Base-by-base conservation (phyloP, 2,329 filamentous ascomycete species). In the Talaromyces funiculosus region DNA sequence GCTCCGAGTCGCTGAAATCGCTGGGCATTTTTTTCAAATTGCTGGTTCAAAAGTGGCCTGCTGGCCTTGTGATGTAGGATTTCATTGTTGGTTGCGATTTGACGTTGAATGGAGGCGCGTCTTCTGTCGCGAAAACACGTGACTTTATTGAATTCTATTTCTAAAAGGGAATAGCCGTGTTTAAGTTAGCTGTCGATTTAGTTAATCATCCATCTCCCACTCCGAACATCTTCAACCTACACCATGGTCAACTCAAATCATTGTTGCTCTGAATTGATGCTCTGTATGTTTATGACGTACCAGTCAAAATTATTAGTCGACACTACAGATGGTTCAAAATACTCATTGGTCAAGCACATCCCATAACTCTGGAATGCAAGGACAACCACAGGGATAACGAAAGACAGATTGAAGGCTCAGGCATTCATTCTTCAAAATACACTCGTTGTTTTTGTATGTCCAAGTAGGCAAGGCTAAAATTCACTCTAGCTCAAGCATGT, bases 1-100 rank as follows among this genome's bases (percentile, higher is more conserved):
- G 38, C 57, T 71, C 64, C 12, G 66, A 22, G 18, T 66, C 69
- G 61, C 72, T 71, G 6, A 65, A 65, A 9, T 67, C 71, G 42
- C 65, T 68, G n/a, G 54, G 31, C 60, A 61, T 61, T 53, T 54
- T 9, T 53, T 40, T 54, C 47, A 24, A 18, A 18, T 16, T n/a
- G 42, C 20, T 49, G 33, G 29, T 12, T 35, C 24, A 51, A 5
- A 24, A 38, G 14, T 33, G 54, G 58, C 51, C 51, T 37, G 29
- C 24, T 26, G 49, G 47, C 57, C 49, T 38, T 12, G 45, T 53
- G 18, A 42, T 47, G 6, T 12, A n/a, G 5, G 20, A 8, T 38
- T 35, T 35, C 40, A 43, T 57, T 18, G 8, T 29, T n/a, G n/a
- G n/a, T n/a, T 20, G 33, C 26, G 45, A 3, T 29, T 20, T 16